Conservation (phyloP, 768 basidiomycete genomes). For the Termitomyces titanicus region DNA sequence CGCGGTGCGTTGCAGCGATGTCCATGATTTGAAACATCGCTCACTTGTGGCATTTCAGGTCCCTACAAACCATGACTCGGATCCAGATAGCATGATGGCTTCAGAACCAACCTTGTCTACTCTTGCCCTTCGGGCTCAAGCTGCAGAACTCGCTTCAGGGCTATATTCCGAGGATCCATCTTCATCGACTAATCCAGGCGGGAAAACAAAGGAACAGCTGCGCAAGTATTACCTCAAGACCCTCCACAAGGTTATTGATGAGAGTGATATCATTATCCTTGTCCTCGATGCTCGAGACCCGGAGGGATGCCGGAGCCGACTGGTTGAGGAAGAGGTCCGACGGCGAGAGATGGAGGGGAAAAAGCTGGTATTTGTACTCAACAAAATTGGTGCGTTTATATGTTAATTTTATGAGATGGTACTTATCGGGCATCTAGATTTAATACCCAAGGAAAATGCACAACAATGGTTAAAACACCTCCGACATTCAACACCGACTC, state of each 20-base stretch:
- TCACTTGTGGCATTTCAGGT: constrained; percentile 3
- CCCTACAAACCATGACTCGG: constrained; percentile 25
- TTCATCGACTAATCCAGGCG: constrained; percentile 24
- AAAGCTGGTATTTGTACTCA: constrained; percentile 89
- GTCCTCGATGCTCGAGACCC: constrained; percentile 95
- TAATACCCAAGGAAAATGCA: constrained; percentile 85
- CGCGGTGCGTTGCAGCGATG: constrained; percentile 28
- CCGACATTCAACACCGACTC: constrained; percentile 88
- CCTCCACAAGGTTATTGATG: constrained; percentile 89
- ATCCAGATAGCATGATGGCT: constrained; percentile 67
- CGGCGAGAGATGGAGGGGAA: constrained; percentile 86
- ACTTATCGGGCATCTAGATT: constrained; percentile 45
- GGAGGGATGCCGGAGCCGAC: constrained; percentile 84
- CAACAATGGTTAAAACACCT: constrained; percentile 88
- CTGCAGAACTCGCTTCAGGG: constrained; percentile 25
- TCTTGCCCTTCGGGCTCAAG: constrained; percentile 49
- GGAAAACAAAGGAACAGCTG: constrained; percentile 65
- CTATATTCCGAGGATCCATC: constrained; percentile 25
- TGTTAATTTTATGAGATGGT: neutral
- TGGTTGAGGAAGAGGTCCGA: constrained; percentile 93
- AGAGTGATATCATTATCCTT: constrained; percentile 86
- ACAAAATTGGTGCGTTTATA: constrained; percentile 76
- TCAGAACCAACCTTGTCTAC: constrained; percentile 62
- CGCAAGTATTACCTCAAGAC: constrained; percentile 74
- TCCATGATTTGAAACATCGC: neutral